phyloP scores from a whole-genome alignment of 2,329 filamentous ascomycete genomes.

The Ustulina deusta region DNA sequence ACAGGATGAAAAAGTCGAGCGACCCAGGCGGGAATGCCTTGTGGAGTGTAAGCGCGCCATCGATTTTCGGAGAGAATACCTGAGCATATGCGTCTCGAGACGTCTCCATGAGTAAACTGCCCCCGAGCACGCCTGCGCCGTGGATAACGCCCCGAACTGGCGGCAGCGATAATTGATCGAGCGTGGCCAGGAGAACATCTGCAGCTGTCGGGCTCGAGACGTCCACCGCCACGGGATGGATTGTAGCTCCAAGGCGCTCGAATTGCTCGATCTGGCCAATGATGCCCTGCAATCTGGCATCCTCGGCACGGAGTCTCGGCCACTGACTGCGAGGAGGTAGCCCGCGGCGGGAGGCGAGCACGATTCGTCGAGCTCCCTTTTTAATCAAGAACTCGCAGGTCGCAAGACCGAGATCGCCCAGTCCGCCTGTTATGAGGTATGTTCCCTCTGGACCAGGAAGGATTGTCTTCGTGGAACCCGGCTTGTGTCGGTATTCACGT shows the following conservation, averaged over 20 bases:
- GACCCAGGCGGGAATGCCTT: no score
- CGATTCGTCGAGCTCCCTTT: conserved; percentile 56
- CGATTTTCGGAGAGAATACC: no score
- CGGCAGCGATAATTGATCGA: not conserved
- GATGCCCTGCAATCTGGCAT: conserved; percentile 28
- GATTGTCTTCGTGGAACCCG: conserved; percentile 29
- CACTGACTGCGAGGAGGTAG: conserved; percentile 53
- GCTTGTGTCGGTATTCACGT: no score
- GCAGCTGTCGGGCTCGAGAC: not conserved
- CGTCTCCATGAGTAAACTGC: no score
- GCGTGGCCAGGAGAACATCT: not conserved
- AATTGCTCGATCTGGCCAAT: conserved; percentile 48
- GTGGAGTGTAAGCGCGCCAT: no score
- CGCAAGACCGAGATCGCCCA: conserved; percentile 57
- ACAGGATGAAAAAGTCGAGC: no score
- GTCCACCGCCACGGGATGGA: not conserved
- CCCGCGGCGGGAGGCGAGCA: conserved; percentile 54
- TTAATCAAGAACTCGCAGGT: conserved; percentile 54
- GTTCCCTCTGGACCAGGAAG: conserved; percentile 52
- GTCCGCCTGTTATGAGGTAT: conserved; percentile 57
- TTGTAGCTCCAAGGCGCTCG: conserved; percentile 18
- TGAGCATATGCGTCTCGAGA: no score
- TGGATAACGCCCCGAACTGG: not conserved
- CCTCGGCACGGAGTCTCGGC: conserved; percentile 26
- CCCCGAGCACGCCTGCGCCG: conserved; percentile 27